phyloP scores from a whole-genome alignment of 305 asterid genomes.

The Rubia occidens region DNA sequence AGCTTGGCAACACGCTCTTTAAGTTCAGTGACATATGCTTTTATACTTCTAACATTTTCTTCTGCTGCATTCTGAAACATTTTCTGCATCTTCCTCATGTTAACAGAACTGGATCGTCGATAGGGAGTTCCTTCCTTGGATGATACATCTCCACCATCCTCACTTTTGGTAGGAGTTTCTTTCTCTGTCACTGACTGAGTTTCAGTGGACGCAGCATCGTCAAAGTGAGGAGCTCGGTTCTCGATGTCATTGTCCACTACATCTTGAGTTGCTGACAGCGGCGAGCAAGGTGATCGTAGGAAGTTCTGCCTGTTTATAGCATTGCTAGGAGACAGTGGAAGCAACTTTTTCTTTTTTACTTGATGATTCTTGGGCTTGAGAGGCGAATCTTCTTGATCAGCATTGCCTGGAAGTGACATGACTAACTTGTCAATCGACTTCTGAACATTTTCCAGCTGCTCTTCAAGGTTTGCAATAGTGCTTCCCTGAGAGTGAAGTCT shows the following conservation, averaged over 20 bases:
- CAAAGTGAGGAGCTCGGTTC: slow-evolving; percentile 59
- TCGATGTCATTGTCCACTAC: slow-evolving; percentile 55
- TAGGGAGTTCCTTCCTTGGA: slow-evolving; percentile 89
- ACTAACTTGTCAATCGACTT: slow-evolving; percentile 82
- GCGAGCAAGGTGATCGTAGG: slow-evolving; percentile 82
- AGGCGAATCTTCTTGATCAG: slow-evolving; percentile 42
- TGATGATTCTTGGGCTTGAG: slow-evolving; percentile 46
- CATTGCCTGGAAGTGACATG: slow-evolving; percentile 69
- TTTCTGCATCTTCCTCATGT: slow-evolving; percentile 93
- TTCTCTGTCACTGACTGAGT: slow-evolving; percentile 56
- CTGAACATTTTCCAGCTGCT: slow-evolving; percentile 90
- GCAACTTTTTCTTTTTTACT: slow-evolving; percentile 57
- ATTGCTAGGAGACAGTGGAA: slow-evolving; percentile 75
- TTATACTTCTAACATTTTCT: slow-evolving; percentile 94
- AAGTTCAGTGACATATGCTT: slow-evolving; percentile 87
- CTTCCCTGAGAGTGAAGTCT: slow-evolving; percentile 95
- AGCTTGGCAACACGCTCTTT: slow-evolving; percentile 98
- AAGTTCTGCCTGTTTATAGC: slow-evolving; percentile 54
- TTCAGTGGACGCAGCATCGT: slow-evolving; percentile 47
- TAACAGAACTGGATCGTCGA: slow-evolving; percentile 85
- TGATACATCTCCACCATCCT: slow-evolving; percentile 61
- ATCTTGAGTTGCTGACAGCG: slow-evolving; percentile 60
- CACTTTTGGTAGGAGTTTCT: slow-evolving; percentile 82
- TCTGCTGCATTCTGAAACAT: slow-evolving; percentile 98
- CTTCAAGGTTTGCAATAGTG: slow-evolving; percentile 88